phyloP scores from a whole-genome alignment of 1,284 basidiomycete genomes.

The Pseudozyma thailandica region DNA sequence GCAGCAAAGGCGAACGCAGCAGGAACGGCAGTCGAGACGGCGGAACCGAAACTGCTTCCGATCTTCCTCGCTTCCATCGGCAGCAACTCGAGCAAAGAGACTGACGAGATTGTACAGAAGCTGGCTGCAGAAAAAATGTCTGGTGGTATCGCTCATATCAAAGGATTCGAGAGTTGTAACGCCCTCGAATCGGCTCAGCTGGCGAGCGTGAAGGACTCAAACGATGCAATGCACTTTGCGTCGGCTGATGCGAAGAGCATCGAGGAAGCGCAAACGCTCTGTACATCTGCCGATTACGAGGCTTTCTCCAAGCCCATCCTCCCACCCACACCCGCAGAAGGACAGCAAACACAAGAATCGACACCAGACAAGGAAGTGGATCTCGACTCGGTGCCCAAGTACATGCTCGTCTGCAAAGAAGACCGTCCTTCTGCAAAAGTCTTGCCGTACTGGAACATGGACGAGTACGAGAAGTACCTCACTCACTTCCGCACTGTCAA shows the following conservation, averaged over 20 bases:
- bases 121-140: conserved; percentile 14
- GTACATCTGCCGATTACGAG: conserved; percentile 39
- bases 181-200: conserved; percentile 14
- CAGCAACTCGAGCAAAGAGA: background rate
- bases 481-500: conserved; percentile 28
- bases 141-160: conserved; percentile 7
- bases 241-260: conserved; percentile 12
- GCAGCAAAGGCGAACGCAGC: background rate
- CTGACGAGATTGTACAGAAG: conserved; percentile 13
- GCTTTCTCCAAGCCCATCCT: conserved; percentile 35
- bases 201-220: conserved; percentile 54
- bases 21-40: conserved; percentile 20
- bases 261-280: conserved; percentile 19
- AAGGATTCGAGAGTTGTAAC: conserved; percentile 10
- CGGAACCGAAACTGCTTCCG: conserved; percentile 39
- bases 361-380: conserved; percentile 51
- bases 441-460: conserved; percentile 46
- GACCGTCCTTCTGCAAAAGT: conserved; percentile 10
- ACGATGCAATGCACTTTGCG: conserved; percentile 77
- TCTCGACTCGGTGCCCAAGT: conserved; percentile 59
- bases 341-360: conserved; percentile 9
- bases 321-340: background rate
- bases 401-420: conserved; percentile 42
- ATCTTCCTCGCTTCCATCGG: conserved; percentile 32
- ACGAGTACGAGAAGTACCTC: conserved; percentile 36